phyloP scores from a whole-genome alignment of 2,329 filamentous ascomycete species.

The Monilinia laxa region DNA sequence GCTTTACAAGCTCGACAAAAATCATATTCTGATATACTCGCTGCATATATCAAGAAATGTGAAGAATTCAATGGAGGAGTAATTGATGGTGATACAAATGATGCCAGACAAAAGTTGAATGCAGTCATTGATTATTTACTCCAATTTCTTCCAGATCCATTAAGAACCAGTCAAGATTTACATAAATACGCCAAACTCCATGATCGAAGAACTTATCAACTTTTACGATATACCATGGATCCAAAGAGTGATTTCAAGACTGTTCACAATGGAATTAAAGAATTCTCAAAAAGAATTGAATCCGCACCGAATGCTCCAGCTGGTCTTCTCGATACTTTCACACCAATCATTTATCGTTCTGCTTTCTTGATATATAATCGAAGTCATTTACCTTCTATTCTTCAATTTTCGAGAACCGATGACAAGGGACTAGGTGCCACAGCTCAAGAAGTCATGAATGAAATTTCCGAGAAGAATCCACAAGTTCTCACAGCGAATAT shows the following conservation, averaged over 20 bases:
- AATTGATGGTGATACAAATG: constrained; percentile 67
- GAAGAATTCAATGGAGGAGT: constrained; percentile 89
- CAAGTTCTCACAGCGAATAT: constrained; percentile 92
- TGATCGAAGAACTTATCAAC: constrained; percentile 84
- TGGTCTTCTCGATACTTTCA: constrained; percentile 74
- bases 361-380: constrained; percentile 88
- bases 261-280: constrained; percentile 84
- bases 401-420: constrained; percentile 82
- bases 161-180: constrained; percentile 72
- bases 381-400: constrained; percentile 87
- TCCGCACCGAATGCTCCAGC: constrained; percentile 57
- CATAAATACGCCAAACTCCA: constrained; percentile 89
- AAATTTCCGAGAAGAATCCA: constrained; percentile 86
- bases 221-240: constrained; percentile 81
- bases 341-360: constrained; percentile 78
- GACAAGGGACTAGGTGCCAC: constrained; percentile 73
- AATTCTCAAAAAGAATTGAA: constrained; percentile 79
- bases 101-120: constrained; percentile 67
- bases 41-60: constrained; percentile 77
- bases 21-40: constrained; percentile 69
- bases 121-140: constrained; percentile 72
- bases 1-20: constrained; percentile 78
- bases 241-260: constrained; percentile 90
- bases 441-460: constrained; percentile 85
- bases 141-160: constrained; percentile 72